Conservation (phyloP, 202 grass and related monocot genomes). For the Brachypodium distachyon region DNA sequence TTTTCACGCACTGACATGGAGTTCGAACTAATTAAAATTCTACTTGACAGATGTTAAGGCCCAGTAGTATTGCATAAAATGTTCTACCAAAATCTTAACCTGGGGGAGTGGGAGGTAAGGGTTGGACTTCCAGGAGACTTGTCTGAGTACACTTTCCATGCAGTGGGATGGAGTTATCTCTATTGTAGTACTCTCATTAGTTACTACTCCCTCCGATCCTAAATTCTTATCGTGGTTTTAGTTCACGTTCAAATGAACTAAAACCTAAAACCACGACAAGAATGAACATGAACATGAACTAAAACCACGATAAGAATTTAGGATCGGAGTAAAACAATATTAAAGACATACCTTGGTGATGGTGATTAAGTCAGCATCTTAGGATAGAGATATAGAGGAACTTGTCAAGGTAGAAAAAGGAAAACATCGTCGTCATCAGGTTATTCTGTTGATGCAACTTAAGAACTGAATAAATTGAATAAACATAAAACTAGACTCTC, state of each 20-base stretch:
- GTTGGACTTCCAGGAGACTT: conserved; percentile 23
- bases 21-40: background rate
- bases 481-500: background rate
- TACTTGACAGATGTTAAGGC: background rate
- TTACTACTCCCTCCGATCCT: no score
- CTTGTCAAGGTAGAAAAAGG: background rate
- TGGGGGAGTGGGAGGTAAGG: background rate
- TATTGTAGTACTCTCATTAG: background rate
- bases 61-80: conserved; percentile 2
- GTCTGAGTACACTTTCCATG: conserved; percentile 26
- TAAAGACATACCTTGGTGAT: background rate
- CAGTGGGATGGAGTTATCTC: background rate
- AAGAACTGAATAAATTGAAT: background rate
- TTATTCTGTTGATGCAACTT: background rate
- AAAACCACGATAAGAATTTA: no score
- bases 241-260: no score
- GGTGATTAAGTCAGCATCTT: conserved; percentile 14
- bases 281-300: no score
- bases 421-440: conserved; percentile 8
- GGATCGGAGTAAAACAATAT: no score
- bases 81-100: background rate
- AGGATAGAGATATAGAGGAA: background rate
- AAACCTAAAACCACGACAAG: no score
- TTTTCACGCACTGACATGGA: conserved; percentile 18
- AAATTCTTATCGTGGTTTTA: no score